Percentiles rank a stretch among this genome's conserved stretches.
Conservation (phyloP, 129 eudicot genomes). For the sunflower (Helianthus annuus) region HanXRQr2.0-SUNRISE NC_035439.2:30228693-30229192, state of each 20-base stretch:
- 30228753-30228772: slow-evolving; percentile 47
- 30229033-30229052: too few relatives aligned
- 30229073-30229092: too few relatives aligned
- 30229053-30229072: too few relatives aligned
- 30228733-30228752: slow-evolving; percentile 31
- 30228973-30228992: too few relatives aligned
- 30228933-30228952: too few relatives aligned
- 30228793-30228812: slow-evolving; percentile 78
- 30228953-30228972: neutral
- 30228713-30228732: slow-evolving; percentile 45
- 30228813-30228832: slow-evolving; percentile 67
- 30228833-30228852: slow-evolving; percentile 75
- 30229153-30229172: slow-evolving; percentile 6
- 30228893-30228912: slow-evolving; percentile 48
- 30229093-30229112: too few relatives aligned
- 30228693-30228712: slow-evolving; percentile 54
- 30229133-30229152: too few relatives aligned
- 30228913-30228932: neutral
- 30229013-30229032: too few relatives aligned
- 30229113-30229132: too few relatives aligned
- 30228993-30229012: too few relatives aligned
- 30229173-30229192: slow-evolving; percentile 2
- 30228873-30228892: slow-evolving; percentile 93
- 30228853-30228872: slow-evolving; percentile 97
- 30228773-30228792: slow-evolving; percentile 97